A percentile compares a stretch with the other conserved stretches of the same genome.
These are phyloP conservation scores for Dendrobium chrysotoxum DNA, from an alignment of 106 monocot species.

Conservation along the genomic window DNA sequence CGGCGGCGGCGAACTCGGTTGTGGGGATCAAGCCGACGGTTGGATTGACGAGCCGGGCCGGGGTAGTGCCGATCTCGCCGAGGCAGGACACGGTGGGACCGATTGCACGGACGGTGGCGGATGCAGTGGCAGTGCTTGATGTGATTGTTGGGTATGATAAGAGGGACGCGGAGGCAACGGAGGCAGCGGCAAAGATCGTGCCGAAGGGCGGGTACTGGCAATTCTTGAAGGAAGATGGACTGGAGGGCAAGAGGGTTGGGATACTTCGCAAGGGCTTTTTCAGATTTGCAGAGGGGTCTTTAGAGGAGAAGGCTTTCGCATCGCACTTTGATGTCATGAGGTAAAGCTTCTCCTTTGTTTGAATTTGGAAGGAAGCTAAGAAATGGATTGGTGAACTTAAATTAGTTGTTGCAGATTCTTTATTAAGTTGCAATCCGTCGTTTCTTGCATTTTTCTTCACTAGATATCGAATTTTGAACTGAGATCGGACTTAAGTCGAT, in stretches of 20 bases:
- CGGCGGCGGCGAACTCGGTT: constrained; percentile 41
- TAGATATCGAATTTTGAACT: too few relatives aligned
- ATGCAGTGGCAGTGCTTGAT: constrained; percentile 63
- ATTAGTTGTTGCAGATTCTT: not conserved
- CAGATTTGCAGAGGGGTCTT: constrained; percentile 14
- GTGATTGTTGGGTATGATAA: constrained; percentile 61
- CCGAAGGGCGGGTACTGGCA: constrained; percentile 52
- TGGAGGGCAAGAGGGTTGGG: constrained; percentile 67
- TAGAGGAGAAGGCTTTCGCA: constrained; percentile 19
- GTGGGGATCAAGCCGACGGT: constrained; percentile 86
- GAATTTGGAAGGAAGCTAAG: not conserved
- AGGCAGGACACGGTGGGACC: constrained; percentile 70
- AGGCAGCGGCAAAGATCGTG: constrained; percentile 28
- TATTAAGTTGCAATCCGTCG: too few relatives aligned
- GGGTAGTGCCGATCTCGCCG: constrained; percentile 59
- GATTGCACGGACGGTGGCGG: constrained; percentile 54
- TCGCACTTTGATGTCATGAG: constrained; percentile 49
- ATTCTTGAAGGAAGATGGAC: constrained; percentile 49
- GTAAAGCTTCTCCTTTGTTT: constrained; percentile 11
- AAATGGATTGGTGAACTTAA: not conserved
- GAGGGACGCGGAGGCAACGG: constrained; percentile 46
- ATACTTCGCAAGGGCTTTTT: constrained; percentile 50
- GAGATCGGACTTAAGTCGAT: too few relatives aligned
- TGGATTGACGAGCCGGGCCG: constrained; percentile 69
- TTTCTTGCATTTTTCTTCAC: not conserved